Conservation (phyloP, 345 rosid species). For the Syzygium aqueum region DNA sequence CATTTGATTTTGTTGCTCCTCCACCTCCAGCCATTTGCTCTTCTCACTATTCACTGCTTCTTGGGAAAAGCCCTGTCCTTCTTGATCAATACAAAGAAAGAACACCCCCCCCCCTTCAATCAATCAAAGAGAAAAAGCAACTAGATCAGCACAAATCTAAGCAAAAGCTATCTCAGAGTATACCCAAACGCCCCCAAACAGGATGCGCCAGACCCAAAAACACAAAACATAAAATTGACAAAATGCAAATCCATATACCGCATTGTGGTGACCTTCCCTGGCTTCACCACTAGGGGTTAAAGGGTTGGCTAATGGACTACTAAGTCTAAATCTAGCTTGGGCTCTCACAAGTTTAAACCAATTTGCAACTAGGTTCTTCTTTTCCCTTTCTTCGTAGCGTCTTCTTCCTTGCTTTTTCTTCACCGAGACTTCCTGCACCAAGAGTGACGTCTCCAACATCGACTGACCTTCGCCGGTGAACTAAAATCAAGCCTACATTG, state of each 20-base stretch:
- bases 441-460: too few species aligned
- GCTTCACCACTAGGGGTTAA: too few species aligned
- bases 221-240: background rate
- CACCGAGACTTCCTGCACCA: too few species aligned
- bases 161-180: background rate
- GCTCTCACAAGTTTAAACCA: too few species aligned
- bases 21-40: constrained; percentile 28
- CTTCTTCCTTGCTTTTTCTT: too few species aligned
- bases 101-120: background rate
- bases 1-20: constrained; percentile 45
- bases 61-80: background rate
- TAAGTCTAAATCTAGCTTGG: too few species aligned
- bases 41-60: background rate
- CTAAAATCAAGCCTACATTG: too few species aligned
- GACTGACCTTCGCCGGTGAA: too few species aligned
- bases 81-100: background rate
- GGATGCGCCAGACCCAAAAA: background rate
- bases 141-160: background rate
- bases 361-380: too few species aligned
- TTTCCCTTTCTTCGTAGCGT: too few species aligned
- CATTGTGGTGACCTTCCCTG: too few species aligned
- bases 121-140: background rate
- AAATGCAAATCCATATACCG: background rate
- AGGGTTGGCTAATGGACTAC: too few species aligned
- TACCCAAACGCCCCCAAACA: background rate